Evolutionary conservation across 2,329 filamentous ascomycete species (phyloP), one percentile per base, ranked within the genome.

Genomic region (Calonectria pauciramosa): DNA sequence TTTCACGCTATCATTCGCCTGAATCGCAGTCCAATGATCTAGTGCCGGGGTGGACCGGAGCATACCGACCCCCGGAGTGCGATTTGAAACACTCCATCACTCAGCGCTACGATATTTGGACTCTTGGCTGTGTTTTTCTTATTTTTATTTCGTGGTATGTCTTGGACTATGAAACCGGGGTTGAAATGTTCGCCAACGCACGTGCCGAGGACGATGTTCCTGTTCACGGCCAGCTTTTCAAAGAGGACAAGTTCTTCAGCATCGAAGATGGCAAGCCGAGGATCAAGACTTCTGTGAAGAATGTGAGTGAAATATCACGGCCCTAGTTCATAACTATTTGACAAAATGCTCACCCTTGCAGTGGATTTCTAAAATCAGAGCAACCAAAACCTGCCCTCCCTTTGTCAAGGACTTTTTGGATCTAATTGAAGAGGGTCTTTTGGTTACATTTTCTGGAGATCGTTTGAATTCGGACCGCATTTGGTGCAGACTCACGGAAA

Each of bases 71-170:
- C 2, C 72, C 72, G 0, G 72, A 72, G n/a, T 38, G 66, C 14
- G 44, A 71, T 41, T 2, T 74, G n/a, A 30, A 66, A 11, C n/a
- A 36, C 1, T 1, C 18, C 0, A 68, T 75, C 3, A 32, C 41
- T 1, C 73, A 66, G 13, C 72, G 30, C 4, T 75, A 73, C 26
- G 73, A 75, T 54, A 51, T 73, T 4, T 71, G 72, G 72, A 71
- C 72, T 10, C n/a, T 74, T 0, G 66, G 71, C 6, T 73, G 71
- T 20, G 66, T 73, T 1, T 54, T 73, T n/a, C 56, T 73, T 8
- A 56, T 71, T 38, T 71, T 71, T 16, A 16, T 47, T 10, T 71
- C 72, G 18, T 74, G 72, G 72, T 54, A 68, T 47, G 41, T 74
- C 4, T 34, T 71, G 5, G 68, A 47, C 18, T 51, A 68, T 8